Conservation (phyloP, 805 yeast genomes). For the Yamadazyma kitorensis region DNA sequence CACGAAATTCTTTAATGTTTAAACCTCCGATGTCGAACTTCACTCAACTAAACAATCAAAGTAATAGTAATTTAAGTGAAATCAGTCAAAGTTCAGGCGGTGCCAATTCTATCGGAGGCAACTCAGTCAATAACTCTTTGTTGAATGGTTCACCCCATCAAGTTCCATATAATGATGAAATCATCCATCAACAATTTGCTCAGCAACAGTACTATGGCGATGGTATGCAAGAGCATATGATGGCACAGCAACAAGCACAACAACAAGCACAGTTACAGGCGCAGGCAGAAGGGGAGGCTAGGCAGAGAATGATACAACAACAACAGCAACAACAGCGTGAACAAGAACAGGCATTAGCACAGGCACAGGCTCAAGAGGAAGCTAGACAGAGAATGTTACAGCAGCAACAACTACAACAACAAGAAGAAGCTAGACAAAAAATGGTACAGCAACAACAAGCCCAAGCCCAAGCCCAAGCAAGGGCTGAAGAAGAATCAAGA, state of each 20-base stretch:
- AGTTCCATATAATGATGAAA: slow-evolving; percentile 12
- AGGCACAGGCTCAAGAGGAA: slow-evolving; percentile 4
- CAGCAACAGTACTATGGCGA: slow-evolving; percentile 9
- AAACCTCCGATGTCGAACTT: slow-evolving; percentile 37
- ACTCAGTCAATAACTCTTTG: slow-evolving; percentile 13
- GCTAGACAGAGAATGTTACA: neutral
- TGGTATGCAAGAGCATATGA: neutral
- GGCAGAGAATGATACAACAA: slow-evolving; percentile 3
- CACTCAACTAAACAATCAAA: slow-evolving; percentile 38
- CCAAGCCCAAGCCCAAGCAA: slow-evolving; percentile 4
- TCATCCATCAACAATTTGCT: slow-evolving; percentile 16
- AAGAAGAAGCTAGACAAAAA: neutral
- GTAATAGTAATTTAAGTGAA: slow-evolving; percentile 39
- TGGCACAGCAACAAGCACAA: slow-evolving; percentile 10
- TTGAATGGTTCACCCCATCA: slow-evolving; percentile 21
- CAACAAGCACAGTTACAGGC: slow-evolving; percentile 4
- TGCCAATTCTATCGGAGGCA: slow-evolving; percentile 16
- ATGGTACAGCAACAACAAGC: slow-evolving; percentile 2
- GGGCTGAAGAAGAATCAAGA: neutral
- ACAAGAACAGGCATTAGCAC: slow-evolving; percentile 5
- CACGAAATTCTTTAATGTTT: slow-evolving; percentile 26
- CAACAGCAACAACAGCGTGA: neutral
- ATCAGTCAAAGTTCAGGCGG: slow-evolving; percentile 21
- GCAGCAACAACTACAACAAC: slow-evolving; percentile 10
- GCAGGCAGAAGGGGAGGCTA: slow-evolving; percentile 4